Evolutionary conservation across 371 early-diverging fungal species (phyloP), one percentile per base, ranked within the genome.

Genomic region (Mortierella sp.): DNA sequence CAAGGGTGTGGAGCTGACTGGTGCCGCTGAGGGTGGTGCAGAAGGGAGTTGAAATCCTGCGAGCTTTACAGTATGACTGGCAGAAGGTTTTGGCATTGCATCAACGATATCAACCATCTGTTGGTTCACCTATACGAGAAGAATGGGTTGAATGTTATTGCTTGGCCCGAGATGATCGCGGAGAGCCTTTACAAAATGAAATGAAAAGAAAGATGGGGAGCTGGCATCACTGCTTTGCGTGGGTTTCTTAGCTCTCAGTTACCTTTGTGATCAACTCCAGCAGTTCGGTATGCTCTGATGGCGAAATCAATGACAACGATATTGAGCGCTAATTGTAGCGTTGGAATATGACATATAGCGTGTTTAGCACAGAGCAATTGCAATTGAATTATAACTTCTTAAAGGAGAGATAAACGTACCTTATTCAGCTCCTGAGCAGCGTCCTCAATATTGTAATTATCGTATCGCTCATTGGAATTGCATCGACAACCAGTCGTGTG

Each of bases 21-120:
- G 60, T 47, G 63, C 55, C 58, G 60, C n/a, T 3, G 71, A 12
- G 22, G 61, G 39, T 16, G 70, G 69, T 28, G 85, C 74, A 14
- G 78, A 72, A n/a, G 90, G 90, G 4, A 90, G 75, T 43, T 87
- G 88, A 63, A 90, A 86, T 24, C 91, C 91, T 22, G 91, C 91
- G 1, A 90, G 73, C 37, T 88, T 86, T 39, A 90, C 88, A 49
- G 84, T 63, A 69, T 90, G 89, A 9, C 60, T 61, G 4, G 86
- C 77, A 3, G 70, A 67, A 0, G 80, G 69, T 16, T 88, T 86
- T 40, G 88, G 85, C 12, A 66, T 51, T 18, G 85, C 83, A 1
- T 88, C 86, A 52, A 84, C 72, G 9, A 89, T 62, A 14, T 86
- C 86, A 5, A 84, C 84, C 18, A 75, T 79, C 20, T 73, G 66